Evolutionary conservation across 2,329 filamentous ascomycete species (phyloP).

Genomic region (Claviceps sp.): DNA sequence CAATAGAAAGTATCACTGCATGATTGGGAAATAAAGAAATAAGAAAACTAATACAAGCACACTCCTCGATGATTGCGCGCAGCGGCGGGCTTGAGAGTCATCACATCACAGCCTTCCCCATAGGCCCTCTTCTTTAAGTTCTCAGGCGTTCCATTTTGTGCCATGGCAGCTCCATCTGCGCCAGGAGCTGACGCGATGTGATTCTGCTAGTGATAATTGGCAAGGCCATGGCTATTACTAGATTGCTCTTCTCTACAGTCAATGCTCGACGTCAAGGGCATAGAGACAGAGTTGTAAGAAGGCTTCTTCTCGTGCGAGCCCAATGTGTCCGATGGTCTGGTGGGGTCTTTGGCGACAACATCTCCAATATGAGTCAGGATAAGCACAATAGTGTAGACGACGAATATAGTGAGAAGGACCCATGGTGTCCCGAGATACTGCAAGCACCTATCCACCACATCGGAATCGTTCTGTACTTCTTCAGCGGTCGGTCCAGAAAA

Average conservation of each 20-base stretch:
- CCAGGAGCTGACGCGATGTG: background rate
- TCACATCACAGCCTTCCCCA: no score
- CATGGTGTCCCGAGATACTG: constrained; percentile 16
- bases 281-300: constrained; percentile 7
- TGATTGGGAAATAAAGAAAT: no score
- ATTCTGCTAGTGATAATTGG: background rate
- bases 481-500: constrained; percentile 6
- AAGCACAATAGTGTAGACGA: constrained; percentile 22
- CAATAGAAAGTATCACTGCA: no score
- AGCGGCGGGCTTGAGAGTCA: no score
- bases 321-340: constrained; percentile 1
- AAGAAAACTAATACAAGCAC: no score
- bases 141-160: no score
- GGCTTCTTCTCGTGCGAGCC: constrained; percentile 7
- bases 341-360: constrained; percentile 2
- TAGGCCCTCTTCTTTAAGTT: no score
- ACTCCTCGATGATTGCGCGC: no score
- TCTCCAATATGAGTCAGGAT: constrained; percentile 19
- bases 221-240: background rate
- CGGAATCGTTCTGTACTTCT: background rate
- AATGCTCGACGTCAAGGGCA: constrained; percentile 2
- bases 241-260: background rate
- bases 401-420: constrained; percentile 20
- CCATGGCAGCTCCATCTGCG: background rate
- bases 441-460: background rate